Evolutionary conservation across 2,329 filamentous ascomycete genomes (phyloP).

Genomic region (Alternaria angustiovoidea): DNA sequence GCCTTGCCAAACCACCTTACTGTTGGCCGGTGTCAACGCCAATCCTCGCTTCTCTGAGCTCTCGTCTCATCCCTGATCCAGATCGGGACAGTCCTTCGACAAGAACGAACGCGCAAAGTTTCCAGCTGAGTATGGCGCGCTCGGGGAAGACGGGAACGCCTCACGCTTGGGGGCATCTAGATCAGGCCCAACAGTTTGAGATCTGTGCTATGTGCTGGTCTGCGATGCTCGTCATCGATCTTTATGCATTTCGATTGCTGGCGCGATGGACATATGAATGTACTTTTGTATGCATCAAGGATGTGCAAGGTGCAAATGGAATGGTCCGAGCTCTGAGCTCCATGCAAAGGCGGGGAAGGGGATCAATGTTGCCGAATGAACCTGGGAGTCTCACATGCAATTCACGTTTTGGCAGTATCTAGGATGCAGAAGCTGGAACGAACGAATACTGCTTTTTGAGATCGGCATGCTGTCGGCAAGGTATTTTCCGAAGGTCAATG

Average conservation of each 20-base stretch:
- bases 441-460: constrained; percentile 4
- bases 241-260: constrained; percentile 1
- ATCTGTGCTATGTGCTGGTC: not conserved
- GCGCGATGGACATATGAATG: not conserved
- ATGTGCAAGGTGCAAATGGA: not conserved
- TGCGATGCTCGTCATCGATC: not conserved
- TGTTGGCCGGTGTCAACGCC: not conserved
- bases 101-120: not conserved
- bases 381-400: constrained; percentile 1
- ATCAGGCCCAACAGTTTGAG: constrained; percentile 5
- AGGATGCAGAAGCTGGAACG: constrained; percentile 2
- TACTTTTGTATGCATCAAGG: constrained; percentile 4
- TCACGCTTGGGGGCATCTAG: constrained; percentile 3
- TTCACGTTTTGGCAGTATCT: not conserved
- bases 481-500: constrained; percentile 4
- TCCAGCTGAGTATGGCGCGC: not conserved
- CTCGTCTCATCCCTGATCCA: constrained; percentile 8
- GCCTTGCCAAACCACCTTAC: constrained; percentile 1
- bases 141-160: not conserved
- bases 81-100: constrained; percentile 1
- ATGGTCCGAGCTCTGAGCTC: not conserved
- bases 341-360: constrained; percentile 4
- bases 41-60: constrained; percentile 2
- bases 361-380: not conserved
- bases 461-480: constrained; percentile 5